Evolutionary conservation across 2,329 filamentous ascomycete species (phyloP).

Genomic region (Byssothecium circinans): DNA sequence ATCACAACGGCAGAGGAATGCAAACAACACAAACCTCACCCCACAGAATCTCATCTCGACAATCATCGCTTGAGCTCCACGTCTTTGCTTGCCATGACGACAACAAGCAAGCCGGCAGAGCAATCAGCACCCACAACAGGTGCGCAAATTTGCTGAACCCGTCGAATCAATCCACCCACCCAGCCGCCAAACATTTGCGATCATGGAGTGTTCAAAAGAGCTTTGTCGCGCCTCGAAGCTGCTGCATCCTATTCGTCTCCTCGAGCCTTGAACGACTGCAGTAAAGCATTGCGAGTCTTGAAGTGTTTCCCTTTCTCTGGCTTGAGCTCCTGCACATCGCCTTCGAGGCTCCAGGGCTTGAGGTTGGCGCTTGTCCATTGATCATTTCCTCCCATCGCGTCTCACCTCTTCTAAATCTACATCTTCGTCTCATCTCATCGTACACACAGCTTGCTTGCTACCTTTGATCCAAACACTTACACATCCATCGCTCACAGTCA

Average conservation of each 20-base stretch:
- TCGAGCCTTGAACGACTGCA: constrained; percentile 16
- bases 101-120: constrained; percentile 26
- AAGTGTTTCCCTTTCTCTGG: neutral
- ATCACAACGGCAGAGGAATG: constrained; percentile 9
- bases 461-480: constrained; percentile 26
- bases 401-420: neutral
- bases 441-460: constrained; percentile 1
- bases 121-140: constrained; percentile 28
- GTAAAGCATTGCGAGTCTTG: neutral
- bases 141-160: constrained; percentile 20
- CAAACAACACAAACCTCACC: constrained; percentile 37
- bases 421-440: neutral
- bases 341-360: constrained; percentile 8
- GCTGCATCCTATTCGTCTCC: constrained; percentile 7
- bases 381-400: neutral
- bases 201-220: constrained; percentile 20
- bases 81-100: constrained; percentile 15
- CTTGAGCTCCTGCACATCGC: neutral
- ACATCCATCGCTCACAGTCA: constrained; percentile 16
- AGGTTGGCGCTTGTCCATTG: constrained; percentile 8
- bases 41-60: constrained; percentile 9
- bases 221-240: constrained; percentile 8
- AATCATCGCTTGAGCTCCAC: constrained; percentile 8
- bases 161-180: neutral
- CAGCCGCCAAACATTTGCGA: constrained; percentile 9